phyloP scores from a whole-genome alignment of 768 basidiomycete genomes.

The Russula griseocarnosa region DNA sequence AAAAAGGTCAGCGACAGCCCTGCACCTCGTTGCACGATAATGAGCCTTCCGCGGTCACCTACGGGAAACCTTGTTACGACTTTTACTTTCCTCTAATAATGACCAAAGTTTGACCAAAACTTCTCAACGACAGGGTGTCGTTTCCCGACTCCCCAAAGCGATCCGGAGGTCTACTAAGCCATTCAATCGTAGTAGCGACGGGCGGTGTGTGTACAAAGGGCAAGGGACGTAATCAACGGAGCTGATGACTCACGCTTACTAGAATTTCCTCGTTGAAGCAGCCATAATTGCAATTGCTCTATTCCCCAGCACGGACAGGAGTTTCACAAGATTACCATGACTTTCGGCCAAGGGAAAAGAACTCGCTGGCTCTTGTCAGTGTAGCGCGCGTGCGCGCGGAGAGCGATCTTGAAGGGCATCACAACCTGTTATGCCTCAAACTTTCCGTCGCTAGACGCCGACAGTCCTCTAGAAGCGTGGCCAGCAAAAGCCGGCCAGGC shows the following conservation, averaged over 20 bases:
- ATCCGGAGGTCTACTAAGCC: constrained; percentile 85
- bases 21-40: constrained; percentile 42
- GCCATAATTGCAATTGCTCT: constrained; percentile 90
- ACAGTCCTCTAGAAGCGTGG: constrained; percentile 57
- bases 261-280: constrained; percentile 90
- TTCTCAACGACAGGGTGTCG: constrained; percentile 50
- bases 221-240: constrained; percentile 88
- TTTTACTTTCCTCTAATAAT: constrained; percentile 45
- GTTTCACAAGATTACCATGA: constrained; percentile 74
- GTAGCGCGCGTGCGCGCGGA: constrained; percentile 84
- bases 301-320: constrained; percentile 80
- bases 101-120: constrained; percentile 31
- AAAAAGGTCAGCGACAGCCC: constrained; percentile 23
- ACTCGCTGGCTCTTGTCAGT: constrained; percentile 88
- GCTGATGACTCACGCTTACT: constrained; percentile 87
- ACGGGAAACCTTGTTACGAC: constrained; percentile 78
- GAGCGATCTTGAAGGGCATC: constrained; percentile 49
- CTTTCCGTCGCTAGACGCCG: constrained; percentile 76
- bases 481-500: constrained; percentile 67
- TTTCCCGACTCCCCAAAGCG: constrained; percentile 37
- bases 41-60: constrained; percentile 81
- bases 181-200: constrained; percentile 89
- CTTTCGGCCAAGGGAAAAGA: constrained; percentile 71
- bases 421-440: constrained; percentile 58
- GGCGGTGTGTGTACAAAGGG: constrained; percentile 89